These are phyloP conservation scores for Lathyrus sativus DNA, from an alignment of 306 rosid genomes.

Conservation along the genomic window DNA sequence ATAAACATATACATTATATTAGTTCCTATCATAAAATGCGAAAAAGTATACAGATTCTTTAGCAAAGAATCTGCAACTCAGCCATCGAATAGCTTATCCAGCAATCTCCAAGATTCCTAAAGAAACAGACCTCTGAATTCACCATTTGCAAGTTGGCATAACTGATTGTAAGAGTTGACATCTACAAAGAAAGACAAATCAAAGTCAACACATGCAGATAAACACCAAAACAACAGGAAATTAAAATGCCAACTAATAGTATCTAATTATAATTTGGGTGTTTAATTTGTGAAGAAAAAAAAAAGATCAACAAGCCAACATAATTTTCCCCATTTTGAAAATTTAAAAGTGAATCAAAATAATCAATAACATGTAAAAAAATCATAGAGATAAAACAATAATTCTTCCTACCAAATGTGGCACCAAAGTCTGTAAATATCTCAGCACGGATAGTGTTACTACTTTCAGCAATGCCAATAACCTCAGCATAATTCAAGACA, in stretches of 20 bases:
- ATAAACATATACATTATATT: constrained; percentile 14
- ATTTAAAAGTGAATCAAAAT: not conserved
- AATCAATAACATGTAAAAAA: not conserved
- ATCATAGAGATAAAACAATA: not conserved
- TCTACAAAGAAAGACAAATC: constrained; percentile 39
- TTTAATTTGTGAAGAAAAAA: not conserved
- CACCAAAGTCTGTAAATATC: constrained; percentile 56
- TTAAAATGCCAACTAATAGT: not conserved
- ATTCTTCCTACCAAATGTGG: constrained; percentile 47
- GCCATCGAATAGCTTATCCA: constrained; percentile 12
- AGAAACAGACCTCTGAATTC: constrained; percentile 57
- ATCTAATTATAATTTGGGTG: not conserved
- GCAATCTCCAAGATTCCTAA: constrained; percentile 38
- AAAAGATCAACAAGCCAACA: not conserved
- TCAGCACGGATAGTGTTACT: constrained; percentile 45
- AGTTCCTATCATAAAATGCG: constrained; percentile 26
- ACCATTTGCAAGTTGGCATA: constrained; percentile 61
- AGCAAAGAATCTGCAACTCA: constrained; percentile 25
- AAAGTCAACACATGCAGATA: constrained; percentile 17
- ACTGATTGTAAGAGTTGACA: constrained; percentile 45
- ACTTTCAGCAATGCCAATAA: constrained; percentile 60
- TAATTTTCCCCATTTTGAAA: not conserved
- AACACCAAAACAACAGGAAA: not conserved
- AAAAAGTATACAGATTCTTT: constrained; percentile 23
- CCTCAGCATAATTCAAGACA: constrained; percentile 47